Percentiles rank a stretch among this genome's conserved stretches.
phyloP scores from a whole-genome alignment of 495 filamentous ascomycete species.

The Copromyces sp. region DNA sequence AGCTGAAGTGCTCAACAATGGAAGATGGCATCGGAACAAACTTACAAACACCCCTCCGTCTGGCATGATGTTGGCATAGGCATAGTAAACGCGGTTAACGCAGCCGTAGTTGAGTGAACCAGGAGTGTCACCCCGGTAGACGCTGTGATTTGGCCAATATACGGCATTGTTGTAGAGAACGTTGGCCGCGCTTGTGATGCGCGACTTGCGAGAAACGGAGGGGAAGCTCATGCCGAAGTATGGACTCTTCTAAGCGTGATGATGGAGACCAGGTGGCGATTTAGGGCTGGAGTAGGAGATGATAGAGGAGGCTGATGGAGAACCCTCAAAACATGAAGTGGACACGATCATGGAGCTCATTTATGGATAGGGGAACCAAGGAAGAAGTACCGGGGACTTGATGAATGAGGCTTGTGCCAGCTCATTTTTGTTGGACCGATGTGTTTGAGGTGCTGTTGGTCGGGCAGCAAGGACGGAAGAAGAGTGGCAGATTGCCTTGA shows the following conservation, averaged over 20 bases:
- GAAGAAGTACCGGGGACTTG: constrained; percentile 7
- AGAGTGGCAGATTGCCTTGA: constrained; percentile 6
- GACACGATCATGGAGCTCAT: constrained; percentile 6
- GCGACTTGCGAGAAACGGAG: constrained; percentile 30
- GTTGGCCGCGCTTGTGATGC: constrained; percentile 28
- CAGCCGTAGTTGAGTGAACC: constrained; percentile 57
- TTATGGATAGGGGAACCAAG: constrained; percentile 3
- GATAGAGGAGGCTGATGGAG: constrained; percentile 4
- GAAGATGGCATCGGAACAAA: constrained; percentile 10
- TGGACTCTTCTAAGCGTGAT: constrained; percentile 1
- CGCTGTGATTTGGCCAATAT: constrained; percentile 83
- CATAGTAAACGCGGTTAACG: constrained; percentile 75
- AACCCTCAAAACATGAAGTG: constrained; percentile 1
- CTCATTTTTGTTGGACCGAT: constrained; percentile 18
- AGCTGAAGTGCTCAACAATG: constrained; percentile 5
- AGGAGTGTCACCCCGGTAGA: constrained; percentile 69
- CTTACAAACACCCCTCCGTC: constrained; percentile 78
- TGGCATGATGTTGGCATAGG: constrained; percentile 72
- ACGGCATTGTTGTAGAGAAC: constrained; percentile 63
- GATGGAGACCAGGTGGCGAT: not conserved
- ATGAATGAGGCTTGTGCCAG: constrained; percentile 12
- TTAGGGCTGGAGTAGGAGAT: constrained; percentile 4
- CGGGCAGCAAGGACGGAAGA: constrained; percentile 24
- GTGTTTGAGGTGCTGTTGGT: constrained; percentile 15
- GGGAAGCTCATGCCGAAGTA: constrained; percentile 8